These are phyloP conservation scores for Termitomyces sp. DNA, from an alignment of 768 basidiomycete genomes.

Conservation along the genomic window DNA sequence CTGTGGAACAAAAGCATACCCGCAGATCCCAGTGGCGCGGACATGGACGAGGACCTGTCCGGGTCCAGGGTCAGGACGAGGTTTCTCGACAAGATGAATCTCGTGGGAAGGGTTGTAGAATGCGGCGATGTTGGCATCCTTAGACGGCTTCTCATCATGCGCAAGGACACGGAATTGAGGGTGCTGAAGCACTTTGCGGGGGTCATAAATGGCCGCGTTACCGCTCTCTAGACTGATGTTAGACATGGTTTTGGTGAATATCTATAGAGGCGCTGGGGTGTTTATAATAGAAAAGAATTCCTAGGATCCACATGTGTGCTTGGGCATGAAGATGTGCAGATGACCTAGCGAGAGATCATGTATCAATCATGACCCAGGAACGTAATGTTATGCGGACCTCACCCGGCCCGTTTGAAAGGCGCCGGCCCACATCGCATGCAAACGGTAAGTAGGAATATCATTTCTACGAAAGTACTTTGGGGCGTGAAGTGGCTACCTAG, in stretches of 20 bases:
- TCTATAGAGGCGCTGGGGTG: neutral
- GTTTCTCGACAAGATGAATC: conserved; percentile 65
- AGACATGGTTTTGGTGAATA: conserved; percentile 15
- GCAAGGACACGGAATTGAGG: conserved; percentile 50
- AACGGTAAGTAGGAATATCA: too few species aligned
- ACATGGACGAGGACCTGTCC: conserved; percentile 66
- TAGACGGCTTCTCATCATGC: conserved; percentile 43
- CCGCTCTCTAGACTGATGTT: conserved; percentile 23
- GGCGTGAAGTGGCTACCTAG: too few species aligned
- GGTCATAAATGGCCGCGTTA: conserved; percentile 47
- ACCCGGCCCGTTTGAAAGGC: conserved; percentile 1
- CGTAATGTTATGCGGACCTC: neutral
- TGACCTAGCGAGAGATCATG: neutral
- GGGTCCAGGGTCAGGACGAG: conserved; percentile 51
- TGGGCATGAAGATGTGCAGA: neutral
- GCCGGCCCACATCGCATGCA: too few species aligned
- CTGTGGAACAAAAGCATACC: conserved; percentile 32
- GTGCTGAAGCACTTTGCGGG: conserved; percentile 51
- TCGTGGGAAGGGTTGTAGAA: conserved; percentile 63
- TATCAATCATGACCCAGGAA: neutral
- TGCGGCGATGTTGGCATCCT: conserved; percentile 49
- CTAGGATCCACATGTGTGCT: neutral
- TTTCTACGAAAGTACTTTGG: too few species aligned
- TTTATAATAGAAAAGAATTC: neutral
- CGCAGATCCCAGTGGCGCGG: conserved; percentile 65